Evolutionary conservation across 208 protist species (phyloP).

Genomic region (Leishmania arabica): DNA sequence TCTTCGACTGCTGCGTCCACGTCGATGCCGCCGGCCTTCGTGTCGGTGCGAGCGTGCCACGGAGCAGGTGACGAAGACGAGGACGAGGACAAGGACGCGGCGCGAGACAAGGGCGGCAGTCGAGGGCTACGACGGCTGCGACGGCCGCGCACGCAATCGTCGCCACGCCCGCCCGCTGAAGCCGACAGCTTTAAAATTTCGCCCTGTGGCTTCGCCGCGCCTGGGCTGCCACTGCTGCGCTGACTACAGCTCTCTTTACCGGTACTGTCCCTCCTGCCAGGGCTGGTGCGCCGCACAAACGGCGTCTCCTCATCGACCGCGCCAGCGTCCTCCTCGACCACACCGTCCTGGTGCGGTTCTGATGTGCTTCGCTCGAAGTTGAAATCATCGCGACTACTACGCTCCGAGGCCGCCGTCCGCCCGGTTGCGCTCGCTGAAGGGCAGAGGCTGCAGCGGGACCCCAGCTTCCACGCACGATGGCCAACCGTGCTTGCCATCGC

Average conservation of each 20-base stretch:
- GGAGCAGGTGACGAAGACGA: background rate
- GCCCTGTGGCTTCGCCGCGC: background rate
- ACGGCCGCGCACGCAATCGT: background rate
- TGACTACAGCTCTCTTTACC: background rate
- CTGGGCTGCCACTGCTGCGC: background rate
- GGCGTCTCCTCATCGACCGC: conserved; percentile 7
- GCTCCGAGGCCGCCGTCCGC: background rate
- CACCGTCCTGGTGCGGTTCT: background rate
- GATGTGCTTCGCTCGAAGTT: background rate
- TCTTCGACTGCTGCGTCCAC: background rate
- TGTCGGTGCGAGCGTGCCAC: background rate
- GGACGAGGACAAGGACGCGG: conserved; percentile 5
- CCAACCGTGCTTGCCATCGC: background rate
- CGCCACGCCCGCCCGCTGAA: background rate
- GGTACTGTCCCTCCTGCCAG: conserved; percentile 5
- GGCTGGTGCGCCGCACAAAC: conserved; percentile 22
- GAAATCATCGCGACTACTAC: background rate
- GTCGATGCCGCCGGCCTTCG: background rate
- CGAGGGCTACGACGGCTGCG: background rate
- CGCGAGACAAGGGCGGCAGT: background rate
- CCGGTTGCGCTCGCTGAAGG: background rate
- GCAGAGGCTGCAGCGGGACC: background rate
- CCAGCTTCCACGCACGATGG: background rate
- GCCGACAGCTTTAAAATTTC: background rate
- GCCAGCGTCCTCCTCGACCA: background rate